These are phyloP conservation scores for Fusarium floridanum DNA, from an alignment of 2,329 filamentous ascomycete genomes.

Conservation along the genomic window DNA sequence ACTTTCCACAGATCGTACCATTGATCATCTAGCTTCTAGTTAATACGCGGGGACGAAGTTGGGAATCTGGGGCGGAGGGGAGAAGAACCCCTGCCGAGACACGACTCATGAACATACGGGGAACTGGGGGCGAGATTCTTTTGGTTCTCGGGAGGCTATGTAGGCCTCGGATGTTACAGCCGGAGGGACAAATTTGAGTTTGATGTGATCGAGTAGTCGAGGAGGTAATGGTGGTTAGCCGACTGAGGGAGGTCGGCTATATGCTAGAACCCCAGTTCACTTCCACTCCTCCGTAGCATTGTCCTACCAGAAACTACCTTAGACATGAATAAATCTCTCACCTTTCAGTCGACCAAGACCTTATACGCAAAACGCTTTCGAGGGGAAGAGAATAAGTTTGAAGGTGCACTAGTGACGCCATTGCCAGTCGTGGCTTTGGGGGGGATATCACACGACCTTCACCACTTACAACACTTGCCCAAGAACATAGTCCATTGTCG, in stretches of 20 bases:
- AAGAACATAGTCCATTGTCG: background rate
- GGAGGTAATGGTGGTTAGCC: background rate
- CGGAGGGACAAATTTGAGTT: background rate
- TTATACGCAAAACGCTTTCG: background rate
- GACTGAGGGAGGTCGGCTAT: background rate
- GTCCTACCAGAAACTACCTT: background rate
- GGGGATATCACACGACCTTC: background rate
- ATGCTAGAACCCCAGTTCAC: background rate
- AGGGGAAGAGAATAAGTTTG: too few relatives aligned
- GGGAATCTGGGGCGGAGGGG: background rate
- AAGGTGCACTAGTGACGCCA: background rate
- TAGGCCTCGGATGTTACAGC: constrained; percentile 1
- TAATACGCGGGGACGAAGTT: background rate
- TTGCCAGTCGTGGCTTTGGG: background rate
- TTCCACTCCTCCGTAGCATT: background rate
- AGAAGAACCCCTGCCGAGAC: background rate
- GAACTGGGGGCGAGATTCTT: background rate
- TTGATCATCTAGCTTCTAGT: background rate
- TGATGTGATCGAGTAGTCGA: background rate
- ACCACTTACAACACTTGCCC: background rate
- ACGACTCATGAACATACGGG: background rate
- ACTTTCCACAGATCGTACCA: background rate
- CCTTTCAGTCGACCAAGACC: too few relatives aligned
- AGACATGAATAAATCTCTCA: background rate
- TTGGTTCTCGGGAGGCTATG: background rate